Percentiles rank a stretch among this genome's conserved stretches.
These are phyloP conservation scores for Ambrosia hybrid DNA, from an alignment of 140 eudicot genomes.

Conservation along the genomic window DNA sequence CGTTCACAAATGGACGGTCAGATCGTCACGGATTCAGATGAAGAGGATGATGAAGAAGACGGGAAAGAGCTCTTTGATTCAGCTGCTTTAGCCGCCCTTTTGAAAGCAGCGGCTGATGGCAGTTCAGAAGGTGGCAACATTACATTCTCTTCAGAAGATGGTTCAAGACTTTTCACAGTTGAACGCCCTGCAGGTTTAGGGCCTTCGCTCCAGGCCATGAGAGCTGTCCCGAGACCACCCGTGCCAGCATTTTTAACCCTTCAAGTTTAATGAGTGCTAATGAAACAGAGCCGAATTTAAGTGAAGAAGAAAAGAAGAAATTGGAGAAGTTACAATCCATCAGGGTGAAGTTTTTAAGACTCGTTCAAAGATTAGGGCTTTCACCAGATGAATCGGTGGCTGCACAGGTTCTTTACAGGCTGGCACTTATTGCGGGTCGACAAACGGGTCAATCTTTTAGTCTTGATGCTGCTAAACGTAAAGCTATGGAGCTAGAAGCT, in stretches of 20 bases:
- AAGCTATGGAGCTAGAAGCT: conserved; percentile 70
- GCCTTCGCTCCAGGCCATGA: conserved; percentile 56
- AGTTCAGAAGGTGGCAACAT: conserved; percentile 65
- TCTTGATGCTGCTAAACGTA: conserved; percentile 74
- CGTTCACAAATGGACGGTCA: conserved; percentile 72
- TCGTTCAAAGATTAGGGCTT: conserved; percentile 75
- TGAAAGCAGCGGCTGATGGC: conserved; percentile 88
- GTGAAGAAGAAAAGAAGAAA: conserved; percentile 87
- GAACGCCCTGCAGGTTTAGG: conserved; percentile 98
- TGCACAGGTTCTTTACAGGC: conserved; percentile 82
- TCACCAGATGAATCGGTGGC: conserved; percentile 80
- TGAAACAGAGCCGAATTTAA: conserved; percentile 61
- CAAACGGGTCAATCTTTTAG: conserved; percentile 60
- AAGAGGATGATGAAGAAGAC: conserved; percentile 88
- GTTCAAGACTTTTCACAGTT: conserved; percentile 84
- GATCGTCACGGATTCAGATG: conserved; percentile 86
- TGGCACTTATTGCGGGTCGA: conserved; percentile 80
- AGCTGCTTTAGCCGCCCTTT: conserved; percentile 84
- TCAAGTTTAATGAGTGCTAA: conserved; percentile 31
- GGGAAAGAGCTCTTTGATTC: conserved; percentile 85
- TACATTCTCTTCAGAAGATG: conserved; percentile 82
- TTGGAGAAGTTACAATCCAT: conserved; percentile 72
- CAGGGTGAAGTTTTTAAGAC: conserved; percentile 83
- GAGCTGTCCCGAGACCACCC: conserved; percentile 64
- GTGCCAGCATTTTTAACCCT: conserved; percentile 50